Percentiles rank a stretch among this genome's conserved stretches.
Conservation (phyloP, 495 filamentous ascomycete species). For the Penicillium angulare region DNA sequence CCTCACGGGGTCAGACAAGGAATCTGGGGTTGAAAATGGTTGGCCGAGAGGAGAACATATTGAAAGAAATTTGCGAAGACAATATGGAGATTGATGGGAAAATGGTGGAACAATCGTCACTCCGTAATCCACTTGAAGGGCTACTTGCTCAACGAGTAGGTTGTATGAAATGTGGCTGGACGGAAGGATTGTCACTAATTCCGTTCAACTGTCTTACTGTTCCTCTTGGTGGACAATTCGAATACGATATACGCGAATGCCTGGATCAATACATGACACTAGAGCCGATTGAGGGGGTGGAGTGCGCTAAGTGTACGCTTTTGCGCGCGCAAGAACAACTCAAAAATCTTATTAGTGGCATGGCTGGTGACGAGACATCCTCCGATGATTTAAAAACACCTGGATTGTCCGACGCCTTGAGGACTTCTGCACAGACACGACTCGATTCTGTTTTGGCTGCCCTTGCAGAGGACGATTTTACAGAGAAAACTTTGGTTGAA, state of each 20-base stretch:
- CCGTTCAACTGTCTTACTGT: conserved; percentile 95
- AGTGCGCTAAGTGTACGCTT: conserved; percentile 90
- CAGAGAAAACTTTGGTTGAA: conserved; percentile 68
- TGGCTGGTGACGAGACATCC: conserved; percentile 27
- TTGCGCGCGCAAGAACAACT: conserved; percentile 52
- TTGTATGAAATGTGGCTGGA: conserved; percentile 81
- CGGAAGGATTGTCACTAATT: conserved; percentile 80
- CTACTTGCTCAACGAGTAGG: conserved; percentile 85
- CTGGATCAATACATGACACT: conserved; percentile 81
- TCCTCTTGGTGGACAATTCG: conserved; percentile 56
- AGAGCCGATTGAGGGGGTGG: conserved; percentile 81
- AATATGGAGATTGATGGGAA: conserved; percentile 3
- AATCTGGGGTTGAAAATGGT: conserved; percentile 44
- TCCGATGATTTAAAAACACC: conserved; percentile 19
- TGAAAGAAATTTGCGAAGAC: conserved; percentile 17
- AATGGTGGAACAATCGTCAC: conserved; percentile 11
- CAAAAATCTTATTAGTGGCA: conserved; percentile 38
- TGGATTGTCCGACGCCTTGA: conserved; percentile 30
- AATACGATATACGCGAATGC: conserved; percentile 70
- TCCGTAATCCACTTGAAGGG: conserved; percentile 77
- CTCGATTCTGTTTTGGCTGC: conserved; percentile 64
- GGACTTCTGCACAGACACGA: conserved; percentile 41
- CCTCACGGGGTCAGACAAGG: conserved; percentile 39
- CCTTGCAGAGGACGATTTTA: conserved; percentile 75
- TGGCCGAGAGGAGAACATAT: conserved; percentile 39